Percentiles rank a stretch among this genome's conserved stretches.
Conservation (phyloP, 2,329 filamentous ascomycete species). For the Raffaelea albimanens region DNA sequence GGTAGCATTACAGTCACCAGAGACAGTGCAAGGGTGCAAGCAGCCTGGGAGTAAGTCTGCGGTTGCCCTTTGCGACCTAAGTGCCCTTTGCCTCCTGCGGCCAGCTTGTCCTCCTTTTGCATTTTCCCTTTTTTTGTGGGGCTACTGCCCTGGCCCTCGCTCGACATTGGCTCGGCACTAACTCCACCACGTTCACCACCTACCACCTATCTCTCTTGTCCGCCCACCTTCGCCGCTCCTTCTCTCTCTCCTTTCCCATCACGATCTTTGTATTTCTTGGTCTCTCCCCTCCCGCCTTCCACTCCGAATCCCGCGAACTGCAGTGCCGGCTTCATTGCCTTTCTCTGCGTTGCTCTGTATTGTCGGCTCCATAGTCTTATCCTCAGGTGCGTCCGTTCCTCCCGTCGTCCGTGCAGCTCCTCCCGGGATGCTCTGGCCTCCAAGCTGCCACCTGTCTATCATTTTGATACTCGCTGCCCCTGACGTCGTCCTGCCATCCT, state of each 20-base stretch:
- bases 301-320: not conserved
- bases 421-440: too few species aligned
- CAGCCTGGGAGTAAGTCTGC: not conserved
- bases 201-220: not conserved
- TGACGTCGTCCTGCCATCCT: too few species aligned
- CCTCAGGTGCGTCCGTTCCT: not conserved
- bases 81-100: not conserved
- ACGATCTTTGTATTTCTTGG: not conserved
- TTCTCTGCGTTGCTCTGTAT: slow-evolving; percentile 1
- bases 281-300: not conserved
- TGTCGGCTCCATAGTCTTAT: not conserved
- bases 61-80: not conserved
- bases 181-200: not conserved
- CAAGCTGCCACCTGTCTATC: too few species aligned
- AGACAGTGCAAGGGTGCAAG: too few species aligned
- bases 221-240: not conserved
- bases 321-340: slow-evolving; percentile 1
- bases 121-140: slow-evolving; percentile 2
- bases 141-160: not conserved
- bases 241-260: not conserved
- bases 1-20: too few species aligned
- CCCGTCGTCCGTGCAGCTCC: too few species aligned
- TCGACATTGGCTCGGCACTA: not conserved
- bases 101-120: not conserved
- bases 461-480: too few species aligned